Evolutionary conservation across 805 yeast genomes (phyloP).

Genomic region (Debaryomyces prosopidis): DNA sequence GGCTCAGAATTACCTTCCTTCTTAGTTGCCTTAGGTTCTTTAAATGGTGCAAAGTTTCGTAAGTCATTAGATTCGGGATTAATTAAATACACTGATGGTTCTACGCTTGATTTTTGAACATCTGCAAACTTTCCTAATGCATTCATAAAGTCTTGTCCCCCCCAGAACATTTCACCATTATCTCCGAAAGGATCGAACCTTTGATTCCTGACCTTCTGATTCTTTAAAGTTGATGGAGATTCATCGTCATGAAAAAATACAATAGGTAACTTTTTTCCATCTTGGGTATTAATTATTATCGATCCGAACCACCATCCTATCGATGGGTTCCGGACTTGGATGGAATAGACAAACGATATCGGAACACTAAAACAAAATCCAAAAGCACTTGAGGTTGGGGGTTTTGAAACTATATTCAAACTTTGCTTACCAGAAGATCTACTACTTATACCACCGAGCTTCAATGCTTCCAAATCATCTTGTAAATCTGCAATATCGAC

Average conservation of each 20-base stretch:
- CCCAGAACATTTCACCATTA: constrained; percentile 71
- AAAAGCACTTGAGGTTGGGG: constrained; percentile 49
- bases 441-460: constrained; percentile 14
- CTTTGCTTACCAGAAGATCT: neutral
- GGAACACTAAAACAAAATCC: constrained; percentile 72
- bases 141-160: constrained; percentile 76
- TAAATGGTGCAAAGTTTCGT: constrained; percentile 51
- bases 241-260: constrained; percentile 92
- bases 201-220: constrained; percentile 58
- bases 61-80: constrained; percentile 75
- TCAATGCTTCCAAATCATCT: constrained; percentile 19
- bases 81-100: constrained; percentile 68
- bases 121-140: constrained; percentile 56
- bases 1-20: constrained; percentile 12
- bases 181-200: constrained; percentile 74
- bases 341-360: constrained; percentile 63
- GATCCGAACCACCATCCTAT: constrained; percentile 94
- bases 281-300: constrained; percentile 66
- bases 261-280: constrained; percentile 73
- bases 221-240: constrained; percentile 68
- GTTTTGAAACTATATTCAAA: constrained; percentile 45
- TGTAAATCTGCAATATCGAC: constrained; percentile 47
- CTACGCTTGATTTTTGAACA: constrained; percentile 68
- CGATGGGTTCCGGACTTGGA: constrained; percentile 83
- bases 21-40: constrained; percentile 8